phyloP scores from a whole-genome alignment of 176 grass and related monocot species.

The Avena insularis region DNA sequence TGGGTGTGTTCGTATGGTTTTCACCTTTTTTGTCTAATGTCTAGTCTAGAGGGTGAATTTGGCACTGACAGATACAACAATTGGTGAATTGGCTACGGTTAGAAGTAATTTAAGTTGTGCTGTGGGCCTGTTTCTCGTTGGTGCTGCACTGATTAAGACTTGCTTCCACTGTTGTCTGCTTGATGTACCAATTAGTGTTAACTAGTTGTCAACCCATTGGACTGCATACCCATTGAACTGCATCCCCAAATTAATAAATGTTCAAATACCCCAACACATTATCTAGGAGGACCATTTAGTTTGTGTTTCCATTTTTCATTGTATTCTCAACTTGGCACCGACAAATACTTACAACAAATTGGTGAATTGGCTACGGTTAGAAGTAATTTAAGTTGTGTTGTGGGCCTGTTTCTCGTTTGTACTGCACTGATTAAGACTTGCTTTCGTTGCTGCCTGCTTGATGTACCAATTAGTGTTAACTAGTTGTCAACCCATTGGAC shows the following conservation, averaged over 20 bases:
- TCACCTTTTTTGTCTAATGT: background rate
- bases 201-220: background rate
- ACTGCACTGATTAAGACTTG: background rate
- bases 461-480: background rate
- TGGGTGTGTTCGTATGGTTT: background rate
- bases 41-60: background rate
- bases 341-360: background rate
- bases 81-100: background rate
- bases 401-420: background rate
- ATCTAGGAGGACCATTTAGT: background rate
- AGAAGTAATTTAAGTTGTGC: background rate
- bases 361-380: background rate
- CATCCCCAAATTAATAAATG: background rate
- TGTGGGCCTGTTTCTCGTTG: background rate
- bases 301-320: background rate
- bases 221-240: background rate
- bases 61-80: background rate
- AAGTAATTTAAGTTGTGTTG: background rate
- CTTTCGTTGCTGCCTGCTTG: background rate
- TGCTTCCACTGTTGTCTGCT: background rate
- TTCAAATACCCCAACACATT: background rate
- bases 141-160: background rate
- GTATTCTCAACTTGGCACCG: constrained; percentile 1
- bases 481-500: background rate
- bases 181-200: background rate